Evolutionary conservation across 2,329 filamentous ascomycete species (phyloP), one percentile per base, ranked within the genome.

Genomic region (Sporothrix pallida): DNA sequence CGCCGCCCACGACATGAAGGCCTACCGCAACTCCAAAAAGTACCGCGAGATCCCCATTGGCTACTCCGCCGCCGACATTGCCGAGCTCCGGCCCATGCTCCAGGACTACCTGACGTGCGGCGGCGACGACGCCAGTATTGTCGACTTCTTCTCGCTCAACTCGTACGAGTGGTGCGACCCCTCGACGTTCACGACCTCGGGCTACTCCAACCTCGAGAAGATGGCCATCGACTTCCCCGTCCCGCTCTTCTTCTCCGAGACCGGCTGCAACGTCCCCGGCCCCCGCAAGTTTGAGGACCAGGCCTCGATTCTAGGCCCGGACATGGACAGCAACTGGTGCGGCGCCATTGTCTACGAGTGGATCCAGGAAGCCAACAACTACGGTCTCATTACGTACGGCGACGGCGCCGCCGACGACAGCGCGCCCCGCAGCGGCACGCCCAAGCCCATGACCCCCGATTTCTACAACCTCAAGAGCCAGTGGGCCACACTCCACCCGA

Each of bases 211-310:
- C 75, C 88, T 97, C 42, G 87, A 94, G 80, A 81, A 85, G 71
- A 90, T 92, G 76, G 90, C 92, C 6, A 86, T 87, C 52, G 82
- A 88, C 78, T 95, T 94, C 81, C 91, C 90, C 65, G 89, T 97
- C n/a, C 94, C 93, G 23, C 93, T 96, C 78, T 95, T 94, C 86
- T 93, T 97, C 83, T 95, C 93, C 48, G 94, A 97, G 83, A 96
- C 93, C 2, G 94, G 94, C 74, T 97, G 94, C 86, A 95, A 93
- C 80, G 86, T 84, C 6, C 85, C 86, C 0, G 83, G 83, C 1
- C 90, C 91, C 0, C 87, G 92, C 60, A 83, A 86, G 1, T 94
- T 92, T 79, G 85, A 86, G 31, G 92, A 97, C 79, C 93, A 96
- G 81, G 86, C 87, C 56, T 90, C 93, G 69, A 93, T 97, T 77